A percentile compares a stretch with the other conserved stretches of the same genome.
Evolutionary conservation across 768 basidiomycete species (phyloP).

Genomic region (Naganishia vishniacii): DNA sequence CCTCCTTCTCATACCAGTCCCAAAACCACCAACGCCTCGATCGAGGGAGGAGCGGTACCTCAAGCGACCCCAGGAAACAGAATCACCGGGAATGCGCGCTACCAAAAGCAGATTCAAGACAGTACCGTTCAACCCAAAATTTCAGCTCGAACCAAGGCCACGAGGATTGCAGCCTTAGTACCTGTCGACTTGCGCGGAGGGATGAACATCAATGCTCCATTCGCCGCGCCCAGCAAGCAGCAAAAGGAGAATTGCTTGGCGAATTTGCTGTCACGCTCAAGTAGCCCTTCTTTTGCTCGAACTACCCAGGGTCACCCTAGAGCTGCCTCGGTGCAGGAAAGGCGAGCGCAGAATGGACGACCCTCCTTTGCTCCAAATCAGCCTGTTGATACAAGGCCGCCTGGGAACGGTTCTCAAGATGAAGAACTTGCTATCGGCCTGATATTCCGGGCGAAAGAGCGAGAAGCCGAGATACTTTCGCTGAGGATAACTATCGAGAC

Average conservation of each 20-base stretch:
- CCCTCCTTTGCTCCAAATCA: background rate
- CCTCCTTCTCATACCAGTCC: too few relatives aligned
- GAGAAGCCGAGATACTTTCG: constrained; percentile 3
- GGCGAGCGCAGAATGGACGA: background rate
- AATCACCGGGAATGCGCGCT: background rate
- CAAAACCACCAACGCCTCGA: too few relatives aligned
- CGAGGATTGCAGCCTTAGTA: background rate
- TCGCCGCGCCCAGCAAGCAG: constrained; percentile 1
- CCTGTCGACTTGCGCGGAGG: background rate
- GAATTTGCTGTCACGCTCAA: background rate
- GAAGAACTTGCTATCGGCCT: background rate
- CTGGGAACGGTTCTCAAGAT: background rate
- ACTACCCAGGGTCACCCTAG: background rate
- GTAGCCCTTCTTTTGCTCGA: background rate
- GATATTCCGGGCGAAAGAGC: background rate
- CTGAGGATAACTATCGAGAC: background rate
- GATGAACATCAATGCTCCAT: background rate
- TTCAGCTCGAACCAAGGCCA: background rate
- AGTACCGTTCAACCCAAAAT: background rate
- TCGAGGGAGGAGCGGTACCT: too few relatives aligned
- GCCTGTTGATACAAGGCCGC: background rate
- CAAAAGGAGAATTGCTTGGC: background rate
- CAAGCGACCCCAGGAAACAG: background rate
- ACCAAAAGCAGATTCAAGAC: background rate
- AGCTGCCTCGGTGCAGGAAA: background rate